Conservation (phyloP, 2,329 filamentous ascomycete species). For the Fusarium illudens region DNA sequence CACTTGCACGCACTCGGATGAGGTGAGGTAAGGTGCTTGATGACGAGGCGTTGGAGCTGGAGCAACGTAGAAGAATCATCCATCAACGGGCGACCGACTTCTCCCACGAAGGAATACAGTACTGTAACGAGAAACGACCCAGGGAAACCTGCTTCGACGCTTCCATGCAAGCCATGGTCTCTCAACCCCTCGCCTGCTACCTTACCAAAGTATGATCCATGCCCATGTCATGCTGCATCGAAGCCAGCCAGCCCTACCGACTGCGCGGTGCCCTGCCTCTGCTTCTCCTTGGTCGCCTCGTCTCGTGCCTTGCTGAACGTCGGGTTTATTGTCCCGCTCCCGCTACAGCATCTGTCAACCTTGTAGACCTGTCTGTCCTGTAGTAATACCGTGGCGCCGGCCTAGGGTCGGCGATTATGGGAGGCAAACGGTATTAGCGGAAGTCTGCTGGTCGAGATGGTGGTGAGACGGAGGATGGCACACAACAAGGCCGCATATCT, state of each 20-base stretch:
- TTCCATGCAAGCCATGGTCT: slow-evolving; percentile 19
- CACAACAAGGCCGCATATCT: background rate
- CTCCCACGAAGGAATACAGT: too few relatives aligned
- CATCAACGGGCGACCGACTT: background rate
- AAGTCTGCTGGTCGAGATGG: slow-evolving; percentile 1
- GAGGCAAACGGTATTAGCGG: slow-evolving; percentile 5
- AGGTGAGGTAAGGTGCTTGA: background rate
- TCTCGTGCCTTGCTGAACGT: slow-evolving; percentile 17
- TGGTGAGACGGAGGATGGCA: background rate
- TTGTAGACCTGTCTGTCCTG: slow-evolving; percentile 2
- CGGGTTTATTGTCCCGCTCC: slow-evolving; percentile 4
- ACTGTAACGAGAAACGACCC: background rate
- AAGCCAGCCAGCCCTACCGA: slow-evolving; percentile 1
- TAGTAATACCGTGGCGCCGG: slow-evolving; percentile 22
- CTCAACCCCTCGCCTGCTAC: slow-evolving; percentile 13
- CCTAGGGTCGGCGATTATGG: slow-evolving; percentile 26
- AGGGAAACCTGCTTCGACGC: slow-evolving; percentile 1
- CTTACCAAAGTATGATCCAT: slow-evolving; percentile 10
- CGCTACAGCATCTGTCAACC: slow-evolving; percentile 24
- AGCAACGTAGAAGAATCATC: background rate
- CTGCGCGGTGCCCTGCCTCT: background rate
- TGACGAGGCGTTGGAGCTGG: slow-evolving; percentile 12
- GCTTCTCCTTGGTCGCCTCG: background rate
- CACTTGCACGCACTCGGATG: background rate
- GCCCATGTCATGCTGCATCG: slow-evolving; percentile 13